These are phyloP conservation scores for Nematocida parisii DNA, from an alignment of 371 early-diverging fungal genomes.

Conservation along the genomic window DNA sequence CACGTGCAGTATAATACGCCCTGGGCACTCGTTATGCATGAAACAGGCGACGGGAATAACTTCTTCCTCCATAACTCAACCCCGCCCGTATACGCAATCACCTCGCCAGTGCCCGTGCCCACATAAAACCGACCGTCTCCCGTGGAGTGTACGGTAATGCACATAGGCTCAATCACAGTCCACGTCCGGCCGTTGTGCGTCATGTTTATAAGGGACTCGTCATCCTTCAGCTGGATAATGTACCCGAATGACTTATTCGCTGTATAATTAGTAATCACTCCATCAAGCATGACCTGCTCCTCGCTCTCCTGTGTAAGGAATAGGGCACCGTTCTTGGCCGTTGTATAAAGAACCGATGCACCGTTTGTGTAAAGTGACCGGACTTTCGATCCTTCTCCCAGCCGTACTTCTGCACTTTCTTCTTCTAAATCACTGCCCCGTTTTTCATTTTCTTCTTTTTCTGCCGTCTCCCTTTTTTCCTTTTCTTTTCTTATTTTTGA, in stretches of 20 bases:
- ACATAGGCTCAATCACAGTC: slow-evolving; percentile 28
- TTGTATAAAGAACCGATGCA: background rate
- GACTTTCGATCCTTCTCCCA: background rate
- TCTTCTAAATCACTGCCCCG: background rate
- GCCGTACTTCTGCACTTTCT: background rate
- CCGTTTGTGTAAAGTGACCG: slow-evolving; percentile 8
- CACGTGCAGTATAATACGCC: slow-evolving; percentile 16
- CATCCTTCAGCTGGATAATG: slow-evolving; percentile 27
- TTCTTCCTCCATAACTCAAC: slow-evolving; percentile 41
- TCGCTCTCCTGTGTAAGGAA: background rate
- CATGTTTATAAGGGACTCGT: slow-evolving; percentile 32
- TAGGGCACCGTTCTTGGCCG: background rate
- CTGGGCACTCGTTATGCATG: background rate
- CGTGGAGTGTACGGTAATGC: slow-evolving; percentile 4
- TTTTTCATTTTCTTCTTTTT: background rate
- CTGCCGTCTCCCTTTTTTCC: background rate
- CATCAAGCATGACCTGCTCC: background rate
- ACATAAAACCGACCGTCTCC: slow-evolving; percentile 15
- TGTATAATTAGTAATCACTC: slow-evolving; percentile 1
- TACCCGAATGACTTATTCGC: background rate
- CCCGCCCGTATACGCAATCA: slow-evolving; percentile 30
- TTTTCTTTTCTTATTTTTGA: background rate
- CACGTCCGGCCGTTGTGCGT: background rate
- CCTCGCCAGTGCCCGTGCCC: slow-evolving; percentile 30
- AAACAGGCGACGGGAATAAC: slow-evolving; percentile 28